Percentiles rank a stretch among this genome's conserved stretches.
These are phyloP conservation scores for Candida chilensis DNA, from an alignment of 805 yeast species.

Conservation along the genomic window DNA sequence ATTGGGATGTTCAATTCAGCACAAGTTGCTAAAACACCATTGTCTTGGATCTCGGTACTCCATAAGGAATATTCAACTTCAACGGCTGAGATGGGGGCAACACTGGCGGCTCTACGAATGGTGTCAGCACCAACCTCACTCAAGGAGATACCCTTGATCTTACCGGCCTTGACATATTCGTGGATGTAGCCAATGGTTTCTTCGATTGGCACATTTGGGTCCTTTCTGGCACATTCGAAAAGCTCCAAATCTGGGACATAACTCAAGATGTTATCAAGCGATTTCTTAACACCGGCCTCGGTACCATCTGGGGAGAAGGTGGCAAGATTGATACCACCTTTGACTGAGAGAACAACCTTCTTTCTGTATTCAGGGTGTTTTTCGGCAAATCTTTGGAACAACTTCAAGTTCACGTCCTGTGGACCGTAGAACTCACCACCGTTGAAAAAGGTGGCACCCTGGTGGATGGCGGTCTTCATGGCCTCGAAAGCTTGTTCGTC, in stretches of 20 bases:
- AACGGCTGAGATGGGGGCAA: slow-evolving; percentile 53
- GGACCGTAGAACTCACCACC: slow-evolving; percentile 76
- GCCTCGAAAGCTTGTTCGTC: slow-evolving; percentile 42
- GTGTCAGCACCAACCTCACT: slow-evolving; percentile 64
- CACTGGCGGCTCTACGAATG: slow-evolving; percentile 46
- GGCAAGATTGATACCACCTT: slow-evolving; percentile 45
- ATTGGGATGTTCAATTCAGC: slow-evolving; percentile 54
- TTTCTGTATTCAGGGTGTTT: slow-evolving; percentile 45
- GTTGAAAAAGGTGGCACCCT: slow-evolving; percentile 48
- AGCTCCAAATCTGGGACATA: slow-evolving; percentile 41
- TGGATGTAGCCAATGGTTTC: slow-evolving; percentile 48
- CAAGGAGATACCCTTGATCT: slow-evolving; percentile 61
- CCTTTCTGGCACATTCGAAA: slow-evolving; percentile 71
- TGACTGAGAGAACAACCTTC: slow-evolving; percentile 53
- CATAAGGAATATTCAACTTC: slow-evolving; percentile 77
- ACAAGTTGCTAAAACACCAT: slow-evolving; percentile 57
- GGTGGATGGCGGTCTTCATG: slow-evolving; percentile 41
- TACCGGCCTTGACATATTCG: slow-evolving; percentile 53
- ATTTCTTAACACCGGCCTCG: slow-evolving; percentile 31
- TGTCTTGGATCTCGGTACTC: slow-evolving; percentile 46
- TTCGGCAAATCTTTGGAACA: slow-evolving; percentile 49
- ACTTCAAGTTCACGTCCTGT: slow-evolving; percentile 37
- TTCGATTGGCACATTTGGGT: slow-evolving; percentile 44
- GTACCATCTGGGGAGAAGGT: slow-evolving; percentile 39
- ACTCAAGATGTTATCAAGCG: slow-evolving; percentile 35